Conservation (phyloP, 208 protist genomes). For the Spongospora subterranea region DNA sequence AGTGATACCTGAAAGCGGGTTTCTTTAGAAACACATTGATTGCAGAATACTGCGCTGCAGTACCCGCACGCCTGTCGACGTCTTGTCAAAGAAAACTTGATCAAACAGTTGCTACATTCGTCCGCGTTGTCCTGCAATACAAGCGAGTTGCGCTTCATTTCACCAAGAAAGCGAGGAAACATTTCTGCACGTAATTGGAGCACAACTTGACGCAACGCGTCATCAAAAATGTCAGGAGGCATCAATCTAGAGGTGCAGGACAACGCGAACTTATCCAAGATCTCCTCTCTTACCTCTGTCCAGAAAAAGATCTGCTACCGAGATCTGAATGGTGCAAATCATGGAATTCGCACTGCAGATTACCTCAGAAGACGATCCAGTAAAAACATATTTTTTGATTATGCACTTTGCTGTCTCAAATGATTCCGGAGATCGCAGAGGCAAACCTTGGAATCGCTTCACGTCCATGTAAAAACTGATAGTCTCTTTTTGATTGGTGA, state of each 20-base stretch:
- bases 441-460: constrained; percentile 32
- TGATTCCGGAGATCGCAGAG: not conserved
- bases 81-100: not conserved
- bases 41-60: not conserved
- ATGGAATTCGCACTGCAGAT: not conserved
- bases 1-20: not conserved
- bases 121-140: not conserved
- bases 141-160: not conserved
- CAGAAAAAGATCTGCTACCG: not conserved
- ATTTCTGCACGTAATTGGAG: not conserved
- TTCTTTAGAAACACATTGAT: not conserved
- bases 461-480: constrained; percentile 44
- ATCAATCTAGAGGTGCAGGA: not conserved
- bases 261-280: not conserved
- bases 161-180: not conserved
- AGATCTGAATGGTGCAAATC: not conserved
- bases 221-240: not conserved
- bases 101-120: constrained; percentile 24
- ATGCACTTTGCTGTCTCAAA: not conserved
- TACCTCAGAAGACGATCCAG: not conserved
- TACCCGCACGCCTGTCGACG: not conserved
- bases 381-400: not conserved
- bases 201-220: not conserved
- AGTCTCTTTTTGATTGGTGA: not conserved
- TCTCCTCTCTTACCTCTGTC: not conserved